Base-by-base conservation (phyloP, 2,329 filamentous ascomycete genomes). In the Ophiostoma fasciatum region DNA sequence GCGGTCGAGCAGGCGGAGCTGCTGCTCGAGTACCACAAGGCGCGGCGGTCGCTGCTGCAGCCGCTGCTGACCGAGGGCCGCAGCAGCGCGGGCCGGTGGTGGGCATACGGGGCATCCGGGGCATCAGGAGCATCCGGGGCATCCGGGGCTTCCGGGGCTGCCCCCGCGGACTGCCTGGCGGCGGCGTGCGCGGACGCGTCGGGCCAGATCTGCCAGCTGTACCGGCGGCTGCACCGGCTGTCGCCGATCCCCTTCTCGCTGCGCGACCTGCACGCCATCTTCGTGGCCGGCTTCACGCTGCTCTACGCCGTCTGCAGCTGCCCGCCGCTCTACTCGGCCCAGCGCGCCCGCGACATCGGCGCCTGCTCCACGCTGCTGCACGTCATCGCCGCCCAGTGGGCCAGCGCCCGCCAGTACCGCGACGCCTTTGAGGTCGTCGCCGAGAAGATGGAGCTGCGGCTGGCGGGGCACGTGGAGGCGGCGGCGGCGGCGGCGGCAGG, bases 381-480 rank as follows among this genome's bases (percentile, higher is more conserved):
- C 28, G 51, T 54, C 36, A 48, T 54, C 21, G 49, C 50, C 2
- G 51, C 53, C 28, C 50, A 50, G 2, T 54, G 52, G 26, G 49
- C 51, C 4, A 51, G 49, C 7, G 51, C 51, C 2, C 42, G 49
- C 17, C 52, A 51, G 31, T 54, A 54, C 25, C 48, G 51, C 5
- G 51, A 54, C 38, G 45, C 52, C 2, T 54, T 54, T 27, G 51
- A 54, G 42, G 49, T 51, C 8, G 50, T 54, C 18, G 52, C 49
- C 33, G 44, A 46, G 22, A 43, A 46, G n/a, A n/a, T n/a, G n/a
- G n/a, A n/a, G n/a, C n/a, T n/a, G n/a, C n/a, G n/a, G n/a, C n/a
- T n/a, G n/a, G n/a, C n/a, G n/a, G n/a, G n/a, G n/a, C n/a, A n/a
- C n/a, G n/a, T n/a, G n/a, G n/a, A n/a, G n/a, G n/a, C n/a, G n/a